Evolutionary conservation across 371 early-diverging fungal genomes (phyloP), one percentile per base, ranked within the genome.

Genomic region (Capillidium heterosporum): DNA sequence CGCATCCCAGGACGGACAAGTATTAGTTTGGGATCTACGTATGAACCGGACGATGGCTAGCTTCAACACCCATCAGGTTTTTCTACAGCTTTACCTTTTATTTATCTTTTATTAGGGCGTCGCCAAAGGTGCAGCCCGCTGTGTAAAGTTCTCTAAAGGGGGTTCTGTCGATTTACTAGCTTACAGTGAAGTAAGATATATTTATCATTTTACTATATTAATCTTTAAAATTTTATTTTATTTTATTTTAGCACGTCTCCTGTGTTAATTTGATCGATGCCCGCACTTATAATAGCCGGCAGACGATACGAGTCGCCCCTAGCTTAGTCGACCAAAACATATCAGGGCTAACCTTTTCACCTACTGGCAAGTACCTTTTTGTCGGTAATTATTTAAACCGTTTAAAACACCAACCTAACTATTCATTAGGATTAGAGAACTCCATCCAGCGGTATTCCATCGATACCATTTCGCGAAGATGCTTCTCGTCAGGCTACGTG

Each of bases 251-350:
- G 75, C 92, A 91, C 62, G 80, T 84, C 15, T 84, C 84, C 0
- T 85, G 88, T 68, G 68, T 91, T 28, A 80, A 85, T 63, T 57
- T 91, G 32, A 81, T 89, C 1, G 92, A 91, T 67, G 85, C 90
- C 7, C 70, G 92, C 32, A 87, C 84, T 1, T 91, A 87, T 59
- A 75, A 82, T 58, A 69, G 74, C 3, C 71, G 74, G 3, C 89
- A 91, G 62, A 65, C 72, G 21, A 48, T 79, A n/a, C 65, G 77
- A 15, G 75, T 79, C 8, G 75, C 74, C 0, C 69, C 76, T 1
- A 59, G 63, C 1, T 67, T 60, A 4, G 40, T 65, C 24, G 91
- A 91, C 60, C 78, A 79, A 54, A 84, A 88, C 49, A 85, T 91
- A 13, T 76, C 86, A 5, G 91, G 91, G 4, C 67, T 89, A 4